Base-by-base conservation (phyloP, 306 rosid species). In the Abrus pulchellus region DNA sequence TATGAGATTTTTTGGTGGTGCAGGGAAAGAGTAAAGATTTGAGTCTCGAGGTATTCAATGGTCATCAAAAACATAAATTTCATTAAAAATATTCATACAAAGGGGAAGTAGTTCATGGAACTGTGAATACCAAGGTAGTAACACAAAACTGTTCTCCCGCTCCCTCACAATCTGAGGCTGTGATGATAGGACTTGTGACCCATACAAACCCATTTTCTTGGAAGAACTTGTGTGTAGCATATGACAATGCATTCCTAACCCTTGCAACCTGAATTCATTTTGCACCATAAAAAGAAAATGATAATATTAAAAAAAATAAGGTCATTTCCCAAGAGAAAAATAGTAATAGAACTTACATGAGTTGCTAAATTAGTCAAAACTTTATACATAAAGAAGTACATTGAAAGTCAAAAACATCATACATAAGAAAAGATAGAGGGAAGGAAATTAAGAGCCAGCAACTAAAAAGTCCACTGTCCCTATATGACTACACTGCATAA, bases 101-200 rank as follows among this genome's bases (percentile, higher is more conserved):
- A 52, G 60, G 74, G 68, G 48, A 83, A 78, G 65, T 69, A 50
- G 78, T 20, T 34, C 56, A 74, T 57, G 83, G 81, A 44, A 61
- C n/a, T 56, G 56, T 40, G 34, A 90, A 79, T 87, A 92, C 97
- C 98, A 94, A 89, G 78, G 97, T 93, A 76, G 99, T 93, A 78
- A 95, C 97, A 6, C 99, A 93, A 79, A 95, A 95, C 84, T 93
- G 99, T 90, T 95, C 98, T 68, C 99, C 99, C 45, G 96, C 99
- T 83, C 99, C 99, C 87, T 95, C 99, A 75, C 99, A 95, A 84
- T 95, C 99, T 75, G 99, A 95, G 64, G 97, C 94, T 48, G 99
- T 95, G 76, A 95, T 90, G 62, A 95, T 93, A 78, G 99, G 99
- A 88, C 94, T 91, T 28, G 97, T 87, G 47, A 95, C 76, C 99